These are phyloP conservation scores for Botrytis hyacinthi DNA, from an alignment of 2,329 filamentous ascomycete species.

Conservation along the genomic window DNA sequence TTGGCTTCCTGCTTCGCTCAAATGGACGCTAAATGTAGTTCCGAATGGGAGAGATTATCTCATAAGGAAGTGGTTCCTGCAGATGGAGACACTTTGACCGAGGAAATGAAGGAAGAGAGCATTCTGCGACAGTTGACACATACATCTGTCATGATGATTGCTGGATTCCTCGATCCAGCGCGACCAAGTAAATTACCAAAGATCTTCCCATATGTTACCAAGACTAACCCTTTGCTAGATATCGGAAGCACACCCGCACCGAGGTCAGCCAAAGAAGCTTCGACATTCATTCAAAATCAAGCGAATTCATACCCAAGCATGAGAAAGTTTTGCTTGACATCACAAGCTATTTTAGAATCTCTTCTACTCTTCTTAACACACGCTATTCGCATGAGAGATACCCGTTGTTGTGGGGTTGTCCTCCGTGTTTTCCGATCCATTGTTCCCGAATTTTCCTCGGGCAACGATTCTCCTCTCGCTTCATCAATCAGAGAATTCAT, in stretches of 20 bases:
- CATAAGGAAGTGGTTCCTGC: conserved; percentile 59
- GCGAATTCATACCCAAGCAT: conserved; percentile 52
- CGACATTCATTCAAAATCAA: conserved; percentile 30
- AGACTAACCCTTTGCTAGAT: conserved; percentile 25
- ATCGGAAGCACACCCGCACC: conserved; percentile 2
- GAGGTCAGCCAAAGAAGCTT: conserved; percentile 33
- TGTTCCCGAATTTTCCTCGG: conserved; percentile 70
- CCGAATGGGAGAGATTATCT: conserved; percentile 81
- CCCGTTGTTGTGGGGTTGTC: conserved; percentile 81
- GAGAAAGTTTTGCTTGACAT: conserved; percentile 77
- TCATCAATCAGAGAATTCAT: conserved; percentile 84
- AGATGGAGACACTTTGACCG: conserved; percentile 75
- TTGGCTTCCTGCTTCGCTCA: conserved; percentile 79
- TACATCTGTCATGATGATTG: conserved; percentile 87
- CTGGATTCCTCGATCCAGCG: conserved; percentile 78
- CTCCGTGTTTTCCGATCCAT: conserved; percentile 83
- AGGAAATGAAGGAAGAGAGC: conserved; percentile 98
- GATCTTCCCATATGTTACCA: not conserved
- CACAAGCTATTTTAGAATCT: conserved; percentile 77
- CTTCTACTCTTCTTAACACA: conserved; percentile 90
- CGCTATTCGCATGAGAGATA: conserved; percentile 84
- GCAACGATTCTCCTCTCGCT: conserved; percentile 47
- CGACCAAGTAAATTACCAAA: conserved; percentile 54
- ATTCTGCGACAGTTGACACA: conserved; percentile 91
- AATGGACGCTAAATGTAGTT: conserved; percentile 81